Evolutionary conservation across 306 rosid species (phyloP), one percentile per base, ranked within the genome.

Genomic region (Trichosanthes truncata): DNA sequence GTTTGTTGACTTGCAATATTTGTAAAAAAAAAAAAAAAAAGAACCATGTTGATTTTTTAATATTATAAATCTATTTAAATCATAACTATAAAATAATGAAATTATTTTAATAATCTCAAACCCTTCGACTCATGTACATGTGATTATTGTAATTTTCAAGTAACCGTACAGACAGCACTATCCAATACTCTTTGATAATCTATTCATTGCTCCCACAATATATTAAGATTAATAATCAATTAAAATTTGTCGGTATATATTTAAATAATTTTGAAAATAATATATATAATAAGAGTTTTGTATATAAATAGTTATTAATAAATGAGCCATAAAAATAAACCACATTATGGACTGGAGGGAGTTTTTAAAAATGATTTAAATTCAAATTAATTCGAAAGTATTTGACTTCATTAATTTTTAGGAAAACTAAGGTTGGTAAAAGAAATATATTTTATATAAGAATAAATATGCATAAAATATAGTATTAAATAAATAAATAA

Each of bases 121-220:
- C 40, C 18, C n/a, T 62, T 25, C 20, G 31, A 62, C 10, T 56
- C 31, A 8, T 4, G 20, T 14, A 7, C 49, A 66, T 66, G 74
- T 20, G 48, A 35, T 66, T 17, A 35, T 66, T 36, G 49, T 66
- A 66, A 66, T 66, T 66, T 66, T 66, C 3, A 38, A 66, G 49
- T 66, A 18, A 66, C 25, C 29, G 74, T 66, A 66, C 74, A 66
- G 74, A 35, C 73, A 3, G 26, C 74, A 66, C 74, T 66, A 66
- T 36, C 74, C 49, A 66, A 38, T 66, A 35, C 49, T 35, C 25
- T 29, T 5, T 62, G 8, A 29, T 62, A 25, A 62, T 55, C 61
- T 18, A 49, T 49, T 49, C 55, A 20, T 26, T 61, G 38, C 1
- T 26, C 35, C 65, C 18, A 26, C 9, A 14, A 60, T 60, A 25